Percentiles rank a stretch among this genome's conserved stretches.
Evolutionary conservation across 202 grass and related monocot species (phyloP).

Genomic region (Hordeum pubiflorum): DNA sequence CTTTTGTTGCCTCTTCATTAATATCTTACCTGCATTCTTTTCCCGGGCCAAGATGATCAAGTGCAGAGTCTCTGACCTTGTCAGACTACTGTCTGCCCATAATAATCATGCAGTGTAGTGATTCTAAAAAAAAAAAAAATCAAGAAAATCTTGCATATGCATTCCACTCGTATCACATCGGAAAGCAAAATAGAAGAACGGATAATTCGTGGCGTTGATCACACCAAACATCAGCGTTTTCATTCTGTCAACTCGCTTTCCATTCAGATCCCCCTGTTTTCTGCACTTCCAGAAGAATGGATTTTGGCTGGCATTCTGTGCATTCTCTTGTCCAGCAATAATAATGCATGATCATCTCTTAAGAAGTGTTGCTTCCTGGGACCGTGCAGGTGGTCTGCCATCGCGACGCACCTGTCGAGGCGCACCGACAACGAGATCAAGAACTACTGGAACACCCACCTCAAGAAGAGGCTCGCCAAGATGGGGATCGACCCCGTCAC

Average conservation of each 20-base stretch:
- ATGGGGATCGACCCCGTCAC: constrained; percentile 87
- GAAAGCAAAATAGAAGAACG: background rate
- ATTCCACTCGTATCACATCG: constrained; percentile 16
- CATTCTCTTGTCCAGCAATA: background rate
- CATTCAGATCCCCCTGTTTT: background rate
- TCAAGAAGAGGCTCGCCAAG: constrained; percentile 84
- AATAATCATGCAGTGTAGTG: background rate
- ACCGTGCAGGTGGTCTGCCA: constrained; percentile 81
- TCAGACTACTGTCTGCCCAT: constrained; percentile 25
- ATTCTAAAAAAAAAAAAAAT: background rate
- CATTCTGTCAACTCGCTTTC: background rate
- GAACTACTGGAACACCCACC: constrained; percentile 98
- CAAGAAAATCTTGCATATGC: constrained; percentile 1
- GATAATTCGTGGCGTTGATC: background rate
- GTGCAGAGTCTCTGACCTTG: constrained; percentile 16
- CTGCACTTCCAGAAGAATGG: background rate
- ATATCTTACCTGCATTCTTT: background rate
- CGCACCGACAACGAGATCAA: constrained; percentile 96
- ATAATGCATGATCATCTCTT: background rate
- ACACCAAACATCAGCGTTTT: background rate
- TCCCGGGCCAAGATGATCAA: constrained; percentile 26
- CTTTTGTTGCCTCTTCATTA: background rate
- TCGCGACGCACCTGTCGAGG: constrained; percentile 79
- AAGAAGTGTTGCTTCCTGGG: constrained; percentile 2
- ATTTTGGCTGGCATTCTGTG: background rate